Conservation (phyloP, 2,329 filamentous ascomycete species). For the Juglanconis oblonga region DNA sequence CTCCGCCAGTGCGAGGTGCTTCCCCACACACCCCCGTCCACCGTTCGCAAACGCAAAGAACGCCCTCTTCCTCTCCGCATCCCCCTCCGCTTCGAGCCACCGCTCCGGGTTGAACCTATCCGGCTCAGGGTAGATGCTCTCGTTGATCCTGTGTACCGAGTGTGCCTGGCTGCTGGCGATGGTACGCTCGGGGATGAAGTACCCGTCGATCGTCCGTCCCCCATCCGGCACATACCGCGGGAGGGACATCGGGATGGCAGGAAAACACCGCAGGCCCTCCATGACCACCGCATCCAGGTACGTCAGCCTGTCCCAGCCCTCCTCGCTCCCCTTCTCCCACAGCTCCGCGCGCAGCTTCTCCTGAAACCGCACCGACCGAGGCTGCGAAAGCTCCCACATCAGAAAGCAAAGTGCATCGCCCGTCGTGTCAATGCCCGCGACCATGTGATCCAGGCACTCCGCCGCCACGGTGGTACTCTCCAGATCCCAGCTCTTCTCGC, state of each 20-base stretch:
- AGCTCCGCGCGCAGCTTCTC: constrained; percentile 52
- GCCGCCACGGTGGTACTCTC: constrained; percentile 57
- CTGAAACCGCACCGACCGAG: constrained; percentile 50
- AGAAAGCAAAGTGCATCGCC: constrained; percentile 68
- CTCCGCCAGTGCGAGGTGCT: constrained; percentile 63
- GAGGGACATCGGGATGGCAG: constrained; percentile 65
- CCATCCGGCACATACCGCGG: constrained; percentile 55
- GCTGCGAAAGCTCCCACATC: constrained; percentile 68
- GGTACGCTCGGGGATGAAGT: constrained; percentile 49
- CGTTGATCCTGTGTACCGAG: constrained; percentile 57
- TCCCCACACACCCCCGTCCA: constrained; percentile 63
- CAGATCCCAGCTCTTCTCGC: constrained; percentile 48
- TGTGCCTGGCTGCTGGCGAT: constrained; percentile 61
- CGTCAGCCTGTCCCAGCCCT: constrained; percentile 46
- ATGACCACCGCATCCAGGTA: constrained; percentile 63
- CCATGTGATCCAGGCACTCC: constrained; percentile 70
- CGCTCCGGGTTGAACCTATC: constrained; percentile 77
- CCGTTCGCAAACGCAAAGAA: constrained; percentile 67
- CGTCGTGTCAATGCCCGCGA: constrained; percentile 69
- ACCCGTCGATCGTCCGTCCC: constrained; percentile 54
- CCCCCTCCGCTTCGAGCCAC: constrained; percentile 71
- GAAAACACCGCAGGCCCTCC: constrained; percentile 61
- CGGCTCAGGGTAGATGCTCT: constrained; percentile 72
- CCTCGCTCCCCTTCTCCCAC: constrained; percentile 13
- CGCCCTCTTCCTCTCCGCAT: constrained; percentile 58